A percentile compares a stretch with the other conserved stretches of the same genome.
Evolutionary conservation across 129 eudicot genomes (phyloP).

Genomic region (Arctium minus): DNA sequence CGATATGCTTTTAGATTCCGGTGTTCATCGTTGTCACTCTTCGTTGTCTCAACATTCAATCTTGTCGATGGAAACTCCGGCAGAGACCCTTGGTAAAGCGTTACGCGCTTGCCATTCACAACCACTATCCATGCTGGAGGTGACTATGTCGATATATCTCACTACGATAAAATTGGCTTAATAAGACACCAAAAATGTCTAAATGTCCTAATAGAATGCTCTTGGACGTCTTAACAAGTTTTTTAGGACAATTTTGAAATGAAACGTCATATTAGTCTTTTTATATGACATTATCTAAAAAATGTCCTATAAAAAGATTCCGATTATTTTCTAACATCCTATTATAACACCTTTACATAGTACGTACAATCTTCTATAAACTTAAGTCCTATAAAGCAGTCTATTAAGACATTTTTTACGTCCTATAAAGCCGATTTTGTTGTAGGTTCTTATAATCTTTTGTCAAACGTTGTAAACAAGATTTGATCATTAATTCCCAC

Average conservation of each 20-base stretch:
- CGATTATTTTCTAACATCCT: background rate
- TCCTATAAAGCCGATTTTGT: background rate
- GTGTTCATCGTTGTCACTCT: slow-evolving; percentile 80
- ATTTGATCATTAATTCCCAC: background rate
- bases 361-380: too few relatives aligned
- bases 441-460: too few relatives aligned
- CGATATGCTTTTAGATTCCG: slow-evolving; percentile 42
- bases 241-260: background rate
- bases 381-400: background rate
- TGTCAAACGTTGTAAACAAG: background rate
- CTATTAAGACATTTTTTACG: background rate
- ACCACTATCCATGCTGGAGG: slow-evolving; percentile 89
- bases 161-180: background rate
- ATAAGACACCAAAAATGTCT: background rate
- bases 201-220: background rate
- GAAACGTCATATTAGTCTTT: background rate
- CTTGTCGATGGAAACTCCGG: slow-evolving; percentile 41
- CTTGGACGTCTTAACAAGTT: background rate
- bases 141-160: slow-evolving; percentile 7
- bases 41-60: slow-evolving; percentile 65
- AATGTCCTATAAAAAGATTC: background rate
- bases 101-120: slow-evolving; percentile 85
- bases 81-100: slow-evolving; percentile 54
- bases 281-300: background rate
- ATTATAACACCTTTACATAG: background rate